Percentiles rank a stretch among this genome's conserved stretches.
Conservation (phyloP, 1,284 basidiomycete species). For the Coniferiporia sulphurascens region DNA sequence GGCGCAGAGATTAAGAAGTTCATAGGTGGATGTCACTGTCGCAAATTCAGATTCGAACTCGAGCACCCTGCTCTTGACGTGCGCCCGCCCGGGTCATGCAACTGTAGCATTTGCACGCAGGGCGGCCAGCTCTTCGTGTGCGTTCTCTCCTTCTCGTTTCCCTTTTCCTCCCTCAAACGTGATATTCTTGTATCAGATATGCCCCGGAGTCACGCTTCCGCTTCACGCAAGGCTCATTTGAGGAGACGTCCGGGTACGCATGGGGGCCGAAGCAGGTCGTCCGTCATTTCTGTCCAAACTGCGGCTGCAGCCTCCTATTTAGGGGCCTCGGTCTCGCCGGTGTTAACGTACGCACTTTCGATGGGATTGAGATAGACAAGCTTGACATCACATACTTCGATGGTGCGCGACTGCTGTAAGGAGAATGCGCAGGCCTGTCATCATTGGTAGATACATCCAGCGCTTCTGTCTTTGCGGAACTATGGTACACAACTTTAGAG, state of each 20-base stretch:
- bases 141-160: neutral
- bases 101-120: conserved; percentile 19
- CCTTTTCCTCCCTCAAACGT: neutral
- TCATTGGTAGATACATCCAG: too few relatives aligned
- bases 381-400: neutral
- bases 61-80: conserved; percentile 10
- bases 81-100: conserved; percentile 14
- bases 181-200: neutral
- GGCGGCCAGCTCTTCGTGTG: conserved; percentile 16
- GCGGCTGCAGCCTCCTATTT: neutral
- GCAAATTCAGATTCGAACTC: conserved; percentile 17
- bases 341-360: conserved; percentile 7
- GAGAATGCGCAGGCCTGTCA: too few relatives aligned
- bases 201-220: neutral
- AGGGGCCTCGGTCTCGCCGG: neutral
- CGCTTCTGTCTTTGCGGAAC: too few relatives aligned
- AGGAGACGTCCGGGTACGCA: conserved; percentile 1
- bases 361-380: conserved; percentile 5
- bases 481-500: too few relatives aligned
- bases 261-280: neutral
- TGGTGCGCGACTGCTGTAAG: neutral
- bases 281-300: conserved; percentile 8
- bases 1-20: conserved; percentile 12
- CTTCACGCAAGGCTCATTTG: neutral
- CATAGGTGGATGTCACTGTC: conserved; percentile 19